Base-by-base conservation (phyloP, 2,329 filamentous ascomycete genomes). In the Stachybotrys chartarum region DNA sequence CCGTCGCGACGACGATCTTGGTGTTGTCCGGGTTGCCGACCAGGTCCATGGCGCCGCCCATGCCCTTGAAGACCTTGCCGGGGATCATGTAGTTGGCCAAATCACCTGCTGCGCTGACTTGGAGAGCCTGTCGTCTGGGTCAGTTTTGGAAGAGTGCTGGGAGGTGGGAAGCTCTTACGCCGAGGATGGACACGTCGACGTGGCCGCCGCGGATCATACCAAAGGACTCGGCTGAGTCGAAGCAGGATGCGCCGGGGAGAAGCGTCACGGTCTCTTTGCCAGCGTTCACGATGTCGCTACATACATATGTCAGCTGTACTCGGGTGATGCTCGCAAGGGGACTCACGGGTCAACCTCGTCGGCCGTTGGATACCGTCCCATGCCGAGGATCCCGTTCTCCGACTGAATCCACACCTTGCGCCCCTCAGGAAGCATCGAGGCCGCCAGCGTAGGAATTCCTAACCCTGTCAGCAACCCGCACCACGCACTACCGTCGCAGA, bases 11-110 rank as follows among this genome's bases (percentile, higher is more conserved):
- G 5, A 89, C 84, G 61, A 89, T 86, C 76, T 87, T 88, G 60
- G 86, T 89, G 63, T 79, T 77, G 61, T 86, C 83, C 0, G 86
- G 86, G 70, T 88, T 88, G 44, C 83, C 85, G 11, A 89, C 84
- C 7, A 89, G 73, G 66, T 89, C 86, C 86, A 89, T 89, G 17
- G 86, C 86, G 31, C 86, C 86, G 58, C 90, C 90, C 85, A 95
- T 94, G 17, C 90, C 90, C 78, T 94, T 94, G 72, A 91, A 85
- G 11, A 90, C 83, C 72, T 93, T 94, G 30, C 90, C 90, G 0
- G 90, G 90, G 59, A 95, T 88, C 87, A 94, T 94, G 78, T 90
- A 95, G 72, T 94, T 94, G 50, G 90, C 90, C 54, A 95, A 73
- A 67, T 95, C 90, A 30, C 90, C 90, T 3, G 81, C 78, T 0